phyloP scores from a whole-genome alignment of 306 rosid species.

The Casuarina cunninghamiana region DNA sequence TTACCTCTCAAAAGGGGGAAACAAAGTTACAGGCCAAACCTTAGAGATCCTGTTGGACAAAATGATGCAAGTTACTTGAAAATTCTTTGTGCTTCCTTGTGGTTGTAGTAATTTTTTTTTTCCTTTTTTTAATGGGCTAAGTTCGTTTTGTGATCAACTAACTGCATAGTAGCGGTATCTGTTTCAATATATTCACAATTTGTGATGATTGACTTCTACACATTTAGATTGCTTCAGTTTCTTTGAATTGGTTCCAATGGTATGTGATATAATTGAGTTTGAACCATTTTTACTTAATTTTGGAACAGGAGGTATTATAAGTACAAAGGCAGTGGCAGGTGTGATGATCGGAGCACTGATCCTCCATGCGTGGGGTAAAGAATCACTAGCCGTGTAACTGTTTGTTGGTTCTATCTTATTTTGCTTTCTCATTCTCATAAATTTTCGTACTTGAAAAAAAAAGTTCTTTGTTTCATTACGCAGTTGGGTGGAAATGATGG shows the following conservation, averaged over 20 bases:
- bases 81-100: background rate
- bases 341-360: constrained; percentile 59
- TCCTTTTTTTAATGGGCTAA: background rate
- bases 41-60: background rate
- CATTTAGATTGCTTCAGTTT: background rate
- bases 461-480: constrained; percentile 19
- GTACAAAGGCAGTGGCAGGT: constrained; percentile 70
- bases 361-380: constrained; percentile 91
- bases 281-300: background rate
- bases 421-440: constrained; percentile 5
- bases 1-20: background rate
- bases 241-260: background rate
- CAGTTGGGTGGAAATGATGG: constrained; percentile 99
- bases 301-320: constrained; percentile 75
- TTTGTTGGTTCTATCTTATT: constrained; percentile 14
- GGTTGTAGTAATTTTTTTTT: background rate
- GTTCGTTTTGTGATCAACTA: background rate
- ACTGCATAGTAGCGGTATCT: background rate
- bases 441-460: constrained; percentile 13
- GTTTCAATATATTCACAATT: background rate
- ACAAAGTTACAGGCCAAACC: background rate
- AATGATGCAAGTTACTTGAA: background rate
- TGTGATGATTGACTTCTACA: background rate
- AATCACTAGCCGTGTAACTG: background rate
- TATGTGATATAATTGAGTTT: background rate